phyloP scores from a whole-genome alignment of 192 early-diverging fungal species.

The Coemansia sp. region DNA sequence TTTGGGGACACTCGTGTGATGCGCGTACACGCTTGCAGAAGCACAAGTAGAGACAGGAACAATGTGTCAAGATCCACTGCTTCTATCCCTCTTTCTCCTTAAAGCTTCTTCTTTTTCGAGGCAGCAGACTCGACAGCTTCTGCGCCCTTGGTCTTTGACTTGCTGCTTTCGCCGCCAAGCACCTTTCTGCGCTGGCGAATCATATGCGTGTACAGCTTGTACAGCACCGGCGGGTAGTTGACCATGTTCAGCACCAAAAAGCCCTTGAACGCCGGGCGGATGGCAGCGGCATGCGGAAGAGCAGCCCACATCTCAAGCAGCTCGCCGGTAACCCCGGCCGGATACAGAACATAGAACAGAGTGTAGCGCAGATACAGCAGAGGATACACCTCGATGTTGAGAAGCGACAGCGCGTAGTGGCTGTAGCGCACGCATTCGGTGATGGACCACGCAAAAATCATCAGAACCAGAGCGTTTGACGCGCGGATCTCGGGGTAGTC shows the following conservation, averaged over 20 bases:
- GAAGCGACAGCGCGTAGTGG: constrained; percentile 80
- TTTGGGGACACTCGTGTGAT: constrained; percentile 8
- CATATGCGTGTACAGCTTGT: constrained; percentile 90
- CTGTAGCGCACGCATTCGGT: constrained; percentile 91
- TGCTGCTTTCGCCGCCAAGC: constrained; percentile 49
- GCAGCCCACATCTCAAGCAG: constrained; percentile 72
- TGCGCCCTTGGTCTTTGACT: constrained; percentile 4
- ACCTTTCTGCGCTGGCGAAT: constrained; percentile 81
- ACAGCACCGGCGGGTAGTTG: constrained; percentile 75
- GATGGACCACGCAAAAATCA: constrained; percentile 88
- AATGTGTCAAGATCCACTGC: neutral
- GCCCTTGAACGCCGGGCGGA: constrained; percentile 60
- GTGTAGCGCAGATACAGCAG: constrained; percentile 71
- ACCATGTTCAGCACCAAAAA: constrained; percentile 59
- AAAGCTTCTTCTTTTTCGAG: constrained; percentile 37
- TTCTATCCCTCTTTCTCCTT: too few relatives aligned
- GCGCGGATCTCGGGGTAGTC: constrained; percentile 66
- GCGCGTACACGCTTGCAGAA: neutral
- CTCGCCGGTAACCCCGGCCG: constrained; percentile 84
- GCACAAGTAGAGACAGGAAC: neutral
- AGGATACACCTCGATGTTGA: constrained; percentile 53
- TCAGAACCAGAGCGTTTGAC: constrained; percentile 70
- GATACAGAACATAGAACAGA: constrained; percentile 93
- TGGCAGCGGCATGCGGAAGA: constrained; percentile 61
- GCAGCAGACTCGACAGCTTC: constrained; percentile 1